A percentile compares a stretch with the other conserved stretches of the same genome.
Evolutionary conservation across 805 yeast genomes (phyloP).

Genomic region (Debaryomyces hansenii): DNA sequence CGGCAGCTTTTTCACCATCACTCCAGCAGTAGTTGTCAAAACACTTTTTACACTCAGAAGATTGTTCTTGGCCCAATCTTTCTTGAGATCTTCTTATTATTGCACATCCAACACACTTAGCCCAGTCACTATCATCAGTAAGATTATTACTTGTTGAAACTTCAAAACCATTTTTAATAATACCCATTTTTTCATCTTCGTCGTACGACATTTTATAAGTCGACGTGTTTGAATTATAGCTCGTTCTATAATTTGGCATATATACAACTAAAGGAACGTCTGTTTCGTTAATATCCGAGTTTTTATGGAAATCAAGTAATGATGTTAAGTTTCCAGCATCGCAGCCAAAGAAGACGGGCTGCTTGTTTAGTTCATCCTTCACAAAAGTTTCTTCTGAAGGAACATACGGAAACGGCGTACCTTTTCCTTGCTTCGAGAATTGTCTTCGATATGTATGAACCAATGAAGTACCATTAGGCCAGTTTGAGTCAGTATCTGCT

Average conservation of each 20-base stretch:
- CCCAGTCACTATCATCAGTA: constrained; percentile 37
- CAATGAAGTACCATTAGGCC: constrained; percentile 46
- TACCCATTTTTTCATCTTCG: constrained; percentile 34
- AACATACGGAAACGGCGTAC: constrained; percentile 75
- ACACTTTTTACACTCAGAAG: constrained; percentile 37
- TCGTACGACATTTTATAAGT: constrained; percentile 33
- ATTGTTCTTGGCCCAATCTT: constrained; percentile 34
- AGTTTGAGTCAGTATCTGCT: constrained; percentile 34
- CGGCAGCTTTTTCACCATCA: not conserved
- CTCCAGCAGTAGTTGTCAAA: constrained; percentile 39
- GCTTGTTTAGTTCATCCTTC: constrained; percentile 47
- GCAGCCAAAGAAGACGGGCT: constrained; percentile 45
- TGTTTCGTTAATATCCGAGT: constrained; percentile 19
- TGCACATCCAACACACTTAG: constrained; percentile 42
- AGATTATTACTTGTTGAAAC: constrained; percentile 30
- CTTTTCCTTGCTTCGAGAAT: constrained; percentile 46
- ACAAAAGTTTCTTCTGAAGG: constrained; percentile 67
- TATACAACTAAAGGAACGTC: constrained; percentile 39
- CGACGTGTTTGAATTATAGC: constrained; percentile 32
- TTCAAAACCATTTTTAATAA: constrained; percentile 40
- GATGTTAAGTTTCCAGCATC: constrained; percentile 37
- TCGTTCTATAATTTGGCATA: constrained; percentile 38
- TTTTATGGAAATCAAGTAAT: constrained; percentile 31
- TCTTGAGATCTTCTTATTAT: constrained; percentile 41
- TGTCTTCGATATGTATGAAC: constrained; percentile 35